A percentile compares a stretch with the other conserved stretches of the same genome.
phyloP scores from a whole-genome alignment of 129 eudicot genomes.

The Artemisia annua region DNA sequence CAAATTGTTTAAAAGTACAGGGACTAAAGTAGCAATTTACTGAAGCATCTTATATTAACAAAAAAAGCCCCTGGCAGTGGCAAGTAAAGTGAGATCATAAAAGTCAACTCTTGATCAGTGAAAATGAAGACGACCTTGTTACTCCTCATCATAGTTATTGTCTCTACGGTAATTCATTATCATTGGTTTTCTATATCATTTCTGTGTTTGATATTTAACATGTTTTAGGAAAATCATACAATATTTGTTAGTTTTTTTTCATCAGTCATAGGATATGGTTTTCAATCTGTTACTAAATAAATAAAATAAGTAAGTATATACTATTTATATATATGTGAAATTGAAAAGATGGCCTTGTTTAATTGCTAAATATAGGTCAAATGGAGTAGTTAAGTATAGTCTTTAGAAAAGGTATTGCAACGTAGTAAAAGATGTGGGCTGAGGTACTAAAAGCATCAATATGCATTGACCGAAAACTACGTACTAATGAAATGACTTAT shows the following conservation, averaged over 20 bases:
- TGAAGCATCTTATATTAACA: not conserved
- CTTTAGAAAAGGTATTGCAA: not conserved
- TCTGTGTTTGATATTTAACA: not conserved
- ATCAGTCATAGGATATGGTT: no score
- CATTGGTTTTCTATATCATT: not conserved
- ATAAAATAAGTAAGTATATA: no score
- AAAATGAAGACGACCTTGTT: constrained; percentile 31
- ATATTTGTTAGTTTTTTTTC: no score
- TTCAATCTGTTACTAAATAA: not conserved
- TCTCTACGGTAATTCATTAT: constrained; percentile 30
- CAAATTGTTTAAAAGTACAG: not conserved
- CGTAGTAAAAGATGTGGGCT: not conserved
- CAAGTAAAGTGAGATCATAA: not conserved
- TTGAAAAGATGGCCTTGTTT: no score
- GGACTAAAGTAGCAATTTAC: not conserved
- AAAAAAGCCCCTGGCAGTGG: not conserved
- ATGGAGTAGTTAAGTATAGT: no score
- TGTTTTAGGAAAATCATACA: no score
- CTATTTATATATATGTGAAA: no score
- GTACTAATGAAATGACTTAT: constrained; percentile 2
- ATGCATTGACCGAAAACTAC: not conserved
- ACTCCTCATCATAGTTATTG: constrained; percentile 32
- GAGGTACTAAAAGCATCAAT: constrained; percentile 1
- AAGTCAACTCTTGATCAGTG: not conserved
- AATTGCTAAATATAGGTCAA: no score